Percentiles rank a stretch among this genome's conserved stretches.
Conservation (phyloP, 2,329 filamentous ascomycete species). For the Sclerotinia borealis region DNA sequence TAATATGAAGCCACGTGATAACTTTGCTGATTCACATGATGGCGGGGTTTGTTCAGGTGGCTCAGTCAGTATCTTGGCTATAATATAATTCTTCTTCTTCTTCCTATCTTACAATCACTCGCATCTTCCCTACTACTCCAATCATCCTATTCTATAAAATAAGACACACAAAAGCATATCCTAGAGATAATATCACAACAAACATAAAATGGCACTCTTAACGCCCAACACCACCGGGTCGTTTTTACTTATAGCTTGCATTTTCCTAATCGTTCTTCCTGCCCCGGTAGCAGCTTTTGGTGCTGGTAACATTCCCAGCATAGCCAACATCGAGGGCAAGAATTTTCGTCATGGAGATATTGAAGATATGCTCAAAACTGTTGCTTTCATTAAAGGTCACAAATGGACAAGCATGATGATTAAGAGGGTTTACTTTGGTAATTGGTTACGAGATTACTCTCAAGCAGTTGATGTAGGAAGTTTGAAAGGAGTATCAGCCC, state of each 20-base stretch:
- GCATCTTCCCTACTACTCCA: neutral
- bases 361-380: slow-evolving; percentile 72
- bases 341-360: slow-evolving; percentile 74
- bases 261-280: slow-evolving; percentile 53
- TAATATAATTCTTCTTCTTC: neutral
- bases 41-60: slow-evolving; percentile 7
- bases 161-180: neutral
- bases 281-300: slow-evolving; percentile 56
- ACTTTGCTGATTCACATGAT: neutral
- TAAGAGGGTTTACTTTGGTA: slow-evolving; percentile 76
- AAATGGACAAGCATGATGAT: slow-evolving; percentile 80
- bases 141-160: no score
- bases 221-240: slow-evolving; percentile 22
- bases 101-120: neutral
- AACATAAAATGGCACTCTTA: slow-evolving; percentile 18
- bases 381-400: slow-evolving; percentile 72
- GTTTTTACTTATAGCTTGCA: slow-evolving; percentile 43
- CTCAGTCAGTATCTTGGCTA: neutral
- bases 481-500: slow-evolving; percentile 70
- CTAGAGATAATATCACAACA: neutral
- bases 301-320: slow-evolving; percentile 66
- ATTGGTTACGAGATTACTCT: slow-evolving; percentile 80
- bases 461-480: slow-evolving; percentile 78
- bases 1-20: neutral
- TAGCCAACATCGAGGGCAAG: slow-evolving; percentile 51